Evolutionary conservation across 257 asterid genomes (phyloP).

Genomic region (Orobanche coerulescens): DNA sequence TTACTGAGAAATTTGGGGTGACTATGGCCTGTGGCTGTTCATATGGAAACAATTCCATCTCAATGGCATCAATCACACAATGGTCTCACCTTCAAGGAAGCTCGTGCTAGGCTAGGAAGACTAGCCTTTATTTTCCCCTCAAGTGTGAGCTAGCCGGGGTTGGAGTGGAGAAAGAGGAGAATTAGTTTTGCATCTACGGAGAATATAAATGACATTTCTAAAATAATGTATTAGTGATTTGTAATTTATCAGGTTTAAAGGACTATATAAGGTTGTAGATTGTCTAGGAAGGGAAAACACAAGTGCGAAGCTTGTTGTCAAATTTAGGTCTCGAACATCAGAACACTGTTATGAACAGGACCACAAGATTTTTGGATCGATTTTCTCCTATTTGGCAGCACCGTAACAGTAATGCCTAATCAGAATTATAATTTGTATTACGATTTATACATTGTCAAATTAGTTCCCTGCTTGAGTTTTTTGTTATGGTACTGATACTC

Average conservation of each 20-base stretch:
- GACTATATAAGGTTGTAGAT: neutral
- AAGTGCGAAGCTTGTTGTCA: neutral
- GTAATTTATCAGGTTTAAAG: neutral
- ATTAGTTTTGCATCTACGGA: neutral
- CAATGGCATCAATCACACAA: neutral
- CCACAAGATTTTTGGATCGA: neutral
- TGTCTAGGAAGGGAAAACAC: neutral
- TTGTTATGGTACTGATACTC: neutral
- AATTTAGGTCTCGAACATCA: neutral
- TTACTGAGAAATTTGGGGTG: neutral
- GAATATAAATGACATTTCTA: neutral
- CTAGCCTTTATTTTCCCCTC: neutral
- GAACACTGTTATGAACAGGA: neutral
- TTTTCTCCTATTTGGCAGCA: neutral
- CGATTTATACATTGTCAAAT: neutral
- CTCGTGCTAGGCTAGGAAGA: neutral
- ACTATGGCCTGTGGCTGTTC: neutral
- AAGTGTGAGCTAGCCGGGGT: neutral
- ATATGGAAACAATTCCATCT: neutral
- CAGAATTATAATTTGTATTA: neutral
- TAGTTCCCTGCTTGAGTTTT: slow-evolving; percentile 8
- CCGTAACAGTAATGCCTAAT: neutral
- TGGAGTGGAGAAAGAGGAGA: neutral
- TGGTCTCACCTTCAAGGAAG: neutral
- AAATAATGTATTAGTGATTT: neutral